Evolutionary conservation across 83 land plant genomes (phyloP).

Genomic region (Picea abies): DNA sequence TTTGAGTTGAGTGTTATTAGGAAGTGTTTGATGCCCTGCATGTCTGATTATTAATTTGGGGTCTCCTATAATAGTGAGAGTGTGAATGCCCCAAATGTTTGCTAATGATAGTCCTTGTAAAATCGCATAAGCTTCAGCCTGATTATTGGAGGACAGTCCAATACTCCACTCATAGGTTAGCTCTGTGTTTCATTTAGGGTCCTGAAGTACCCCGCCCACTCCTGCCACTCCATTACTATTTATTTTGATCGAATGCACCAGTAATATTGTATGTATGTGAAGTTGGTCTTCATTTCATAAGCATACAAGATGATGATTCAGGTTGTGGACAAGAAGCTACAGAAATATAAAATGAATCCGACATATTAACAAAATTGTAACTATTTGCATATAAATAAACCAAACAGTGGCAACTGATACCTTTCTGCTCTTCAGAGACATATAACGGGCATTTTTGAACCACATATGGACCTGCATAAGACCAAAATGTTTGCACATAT

Average conservation of each 20-base stretch:
- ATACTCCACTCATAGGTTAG: too few species aligned
- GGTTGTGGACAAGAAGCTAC: background rate
- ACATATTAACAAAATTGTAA: background rate
- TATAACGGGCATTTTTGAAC: slow-evolving; percentile 74
- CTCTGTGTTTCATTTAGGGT: too few species aligned
- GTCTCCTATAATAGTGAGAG: too few species aligned
- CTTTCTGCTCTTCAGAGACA: slow-evolving; percentile 66
- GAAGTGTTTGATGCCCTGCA: too few species aligned
- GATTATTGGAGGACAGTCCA: too few species aligned
- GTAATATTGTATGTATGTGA: background rate
- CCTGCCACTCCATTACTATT: too few species aligned
- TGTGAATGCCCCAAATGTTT: too few species aligned
- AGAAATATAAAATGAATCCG: background rate
- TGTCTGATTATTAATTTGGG: too few species aligned
- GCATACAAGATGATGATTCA: background rate
- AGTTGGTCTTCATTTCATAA: background rate
- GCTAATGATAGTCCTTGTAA: too few species aligned
- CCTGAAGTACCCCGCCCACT: too few species aligned
- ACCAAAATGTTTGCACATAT: background rate
- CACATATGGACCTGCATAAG: slow-evolving; percentile 62
- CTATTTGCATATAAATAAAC: background rate
- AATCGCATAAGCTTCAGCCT: too few species aligned
- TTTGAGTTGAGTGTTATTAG: too few species aligned
- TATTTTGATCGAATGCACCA: background rate
- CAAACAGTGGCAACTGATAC: slow-evolving; percentile 10